Percentiles rank a stretch among this genome's conserved stretches.
These are phyloP conservation scores for Cystofilobasidium macerans DNA, from an alignment of 768 basidiomycete species.

Conservation along the genomic window DNA sequence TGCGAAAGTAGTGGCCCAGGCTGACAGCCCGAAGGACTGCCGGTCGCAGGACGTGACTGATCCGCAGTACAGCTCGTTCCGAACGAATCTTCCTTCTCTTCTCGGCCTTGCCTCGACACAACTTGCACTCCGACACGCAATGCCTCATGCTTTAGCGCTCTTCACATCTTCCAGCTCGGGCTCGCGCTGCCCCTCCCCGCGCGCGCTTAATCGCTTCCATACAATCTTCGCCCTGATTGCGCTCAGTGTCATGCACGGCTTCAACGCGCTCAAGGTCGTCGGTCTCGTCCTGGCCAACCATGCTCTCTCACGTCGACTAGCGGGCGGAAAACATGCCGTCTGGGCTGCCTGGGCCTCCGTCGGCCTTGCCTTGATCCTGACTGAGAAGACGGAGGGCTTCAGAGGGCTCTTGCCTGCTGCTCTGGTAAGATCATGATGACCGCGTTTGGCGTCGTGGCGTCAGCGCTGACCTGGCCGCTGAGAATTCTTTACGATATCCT, in stretches of 20 bases:
- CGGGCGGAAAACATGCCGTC: conserved; percentile 27
- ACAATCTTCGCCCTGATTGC: conserved; percentile 53
- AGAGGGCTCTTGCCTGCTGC: conserved; percentile 50
- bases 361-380: conserved; percentile 57
- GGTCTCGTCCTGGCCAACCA: conserved; percentile 63
- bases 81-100: conserved; percentile 63
- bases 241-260: conserved; percentile 66
- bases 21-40: background rate
- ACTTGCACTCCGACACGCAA: conserved; percentile 43
- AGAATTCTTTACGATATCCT: background rate
- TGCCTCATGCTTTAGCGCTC: conserved; percentile 34
- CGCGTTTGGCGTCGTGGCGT: too few relatives aligned
- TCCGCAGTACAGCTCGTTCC: conserved; percentile 76
- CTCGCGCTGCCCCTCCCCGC: conserved; percentile 32
- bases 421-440: conserved; percentile 42
- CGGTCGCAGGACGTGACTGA: conserved; percentile 78
- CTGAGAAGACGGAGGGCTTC: conserved; percentile 62
- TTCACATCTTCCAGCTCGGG: too few relatives aligned
- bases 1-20: conserved; percentile 24
- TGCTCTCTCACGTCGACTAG: conserved; percentile 43
- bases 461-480: too few relatives aligned
- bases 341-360: conserved; percentile 66
- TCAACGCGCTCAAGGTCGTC: conserved; percentile 65
- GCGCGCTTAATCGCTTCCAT: conserved; percentile 47
- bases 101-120: conserved; percentile 47